A percentile compares a stretch with the other conserved stretches of the same genome.
Evolutionary conservation across 179 eudicot genomes (phyloP).

Genomic region (Gypsophila paniculata): DNA sequence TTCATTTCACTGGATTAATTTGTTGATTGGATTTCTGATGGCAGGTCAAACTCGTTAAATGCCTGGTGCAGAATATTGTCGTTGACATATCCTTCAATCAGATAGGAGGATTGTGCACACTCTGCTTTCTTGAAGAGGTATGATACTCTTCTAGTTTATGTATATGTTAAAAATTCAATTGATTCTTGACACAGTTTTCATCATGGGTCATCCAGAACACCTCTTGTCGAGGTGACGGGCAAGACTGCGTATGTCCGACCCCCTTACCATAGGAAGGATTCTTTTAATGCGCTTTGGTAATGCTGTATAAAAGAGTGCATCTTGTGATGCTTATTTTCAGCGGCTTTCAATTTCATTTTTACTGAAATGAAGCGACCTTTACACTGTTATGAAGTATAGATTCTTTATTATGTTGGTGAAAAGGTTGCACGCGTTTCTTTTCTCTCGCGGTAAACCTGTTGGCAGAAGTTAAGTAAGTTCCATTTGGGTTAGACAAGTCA

Average conservation of each 20-base stretch:
- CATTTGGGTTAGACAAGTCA: background rate
- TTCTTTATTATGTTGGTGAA: background rate
- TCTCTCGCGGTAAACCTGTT: background rate
- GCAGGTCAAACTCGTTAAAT: constrained; percentile 92
- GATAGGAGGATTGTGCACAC: constrained; percentile 83
- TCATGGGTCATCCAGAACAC: no score
- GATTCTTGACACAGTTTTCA: no score
- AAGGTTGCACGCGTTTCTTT: constrained; percentile 6
- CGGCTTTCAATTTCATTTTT: background rate
- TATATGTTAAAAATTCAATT: background rate
- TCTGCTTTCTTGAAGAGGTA: constrained; percentile 94
- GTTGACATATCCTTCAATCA: constrained; percentile 95
- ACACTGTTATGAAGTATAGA: background rate
- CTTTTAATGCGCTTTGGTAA: no score
- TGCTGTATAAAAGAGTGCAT: background rate
- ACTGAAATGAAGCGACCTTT: background rate
- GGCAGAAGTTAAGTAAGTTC: background rate
- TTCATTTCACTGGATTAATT: background rate
- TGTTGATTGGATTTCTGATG: constrained; percentile 24
- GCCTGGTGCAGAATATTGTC: constrained; percentile 82
- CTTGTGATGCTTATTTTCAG: background rate
- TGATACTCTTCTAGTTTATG: background rate
- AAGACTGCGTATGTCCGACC: no score
- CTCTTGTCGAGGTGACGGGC: no score
- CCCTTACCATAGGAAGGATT: no score